Base-by-base conservation (phyloP, 139 green algal species). In the Cymbomonas tetramitiformis region DNA sequence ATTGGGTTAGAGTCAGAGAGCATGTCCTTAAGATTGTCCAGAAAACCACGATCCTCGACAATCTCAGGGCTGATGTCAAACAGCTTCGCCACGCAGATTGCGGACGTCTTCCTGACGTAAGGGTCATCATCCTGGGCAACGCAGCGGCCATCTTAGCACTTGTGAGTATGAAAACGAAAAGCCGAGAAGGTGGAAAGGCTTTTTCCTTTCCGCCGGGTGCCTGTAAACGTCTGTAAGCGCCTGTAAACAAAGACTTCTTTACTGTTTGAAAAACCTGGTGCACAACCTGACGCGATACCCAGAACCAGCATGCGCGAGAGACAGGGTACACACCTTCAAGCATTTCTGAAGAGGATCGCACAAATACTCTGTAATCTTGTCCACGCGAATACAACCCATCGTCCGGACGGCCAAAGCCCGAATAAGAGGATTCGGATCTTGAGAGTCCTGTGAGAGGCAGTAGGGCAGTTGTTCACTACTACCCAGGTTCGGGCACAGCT, bases 361-460 rank as follows among this genome's bases (percentile, higher is more conserved):
- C 23, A 99, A 74, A 61, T 99, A 99, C 68, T 99, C 92, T 31
- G 85, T 96, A 70, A 99, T 99, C 46, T 88, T 89, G 67, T 98
- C 88, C 30, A 99, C 92, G 15, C 92, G 74, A 60, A 99, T 99
- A 81, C 92, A 99, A 28, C 92, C 92, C 92, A 99, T 99, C 8
- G 92, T 99, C 38, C 92, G 73, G 28, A 99, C 88, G 30, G 92
- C 92, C 49, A 99, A 72, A 0, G 92, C 87, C 10, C 92, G 72
- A 36, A 99, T 94, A 5, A 99, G 72, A 0, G 92, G 92, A 69
- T 97, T 98, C 29, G 85, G 82, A 62, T 98, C 92, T 73, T 95
- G 85, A 1, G 89, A 87, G 70, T 97, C 90, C 86, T 94, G 80
- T 30, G 62, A 1, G 1, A 53, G 23, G 24, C 18, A 48, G n/a